Evolutionary conservation across 495 filamentous ascomycete species (phyloP), one percentile per base, ranked within the genome.

Genomic region (Chlorociboria aeruginascens): DNA sequence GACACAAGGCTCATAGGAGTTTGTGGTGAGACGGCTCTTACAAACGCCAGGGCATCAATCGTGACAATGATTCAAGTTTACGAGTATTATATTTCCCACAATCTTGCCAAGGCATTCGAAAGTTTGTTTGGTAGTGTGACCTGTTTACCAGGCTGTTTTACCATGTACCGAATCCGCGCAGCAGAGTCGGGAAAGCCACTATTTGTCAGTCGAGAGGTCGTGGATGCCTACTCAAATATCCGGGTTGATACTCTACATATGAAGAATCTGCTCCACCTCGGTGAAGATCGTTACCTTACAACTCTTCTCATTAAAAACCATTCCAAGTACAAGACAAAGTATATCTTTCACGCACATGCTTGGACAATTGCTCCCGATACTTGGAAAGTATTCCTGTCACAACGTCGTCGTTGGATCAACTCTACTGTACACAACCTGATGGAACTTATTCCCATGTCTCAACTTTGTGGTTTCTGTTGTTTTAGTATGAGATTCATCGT

Each of bases 21-120:
- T 43, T 99, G 93, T 61, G 92, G 92, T 58, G 92, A 99, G 65
- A 99, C 92, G 0, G 82, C 83, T 8, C 71, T 99, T 25, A 86
- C 83, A 42, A 99, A 99, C 59, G 85, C 88, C 43, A 94, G 95
- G 64, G 74, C 84, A 12, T 95, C 89, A 11, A 85, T 89, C 54
- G 75, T 92, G 50, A 99, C 92, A 31, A 97, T 97, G 89, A 97
- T 99, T 52, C 92, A 98, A 65, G 92, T 98, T 13, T 98, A 98
- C 72, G 92, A 98, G 67, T 95, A 98, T 73, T 98, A 89, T 68
- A 98, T 98, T 52, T 97, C 93, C 45, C 92, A 98, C 72, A 93
- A 98, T 63, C 71, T 98, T 56, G 82, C 85, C 58, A 98, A 98
- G 67, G 93, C 92, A n/a, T 98, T 98, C 62, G 92, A 98, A 63